phyloP scores from a whole-genome alignment of 2,329 filamentous ascomycete species.

The Fonsecaea nubica region DNA sequence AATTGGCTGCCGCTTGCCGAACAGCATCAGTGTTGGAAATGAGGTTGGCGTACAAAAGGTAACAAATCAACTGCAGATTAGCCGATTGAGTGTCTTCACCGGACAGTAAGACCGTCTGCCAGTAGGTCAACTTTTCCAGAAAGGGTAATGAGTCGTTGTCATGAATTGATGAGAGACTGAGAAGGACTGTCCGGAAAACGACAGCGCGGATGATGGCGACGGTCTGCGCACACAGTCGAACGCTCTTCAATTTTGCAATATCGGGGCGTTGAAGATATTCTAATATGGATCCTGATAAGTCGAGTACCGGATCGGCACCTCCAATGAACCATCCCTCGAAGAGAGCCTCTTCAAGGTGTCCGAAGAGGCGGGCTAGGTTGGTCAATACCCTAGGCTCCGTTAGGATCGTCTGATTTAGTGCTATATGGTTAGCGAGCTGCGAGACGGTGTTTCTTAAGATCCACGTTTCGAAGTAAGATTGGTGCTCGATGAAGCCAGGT shows the following conservation, averaged over 20 bases:
- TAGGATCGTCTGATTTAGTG: constrained; percentile 73
- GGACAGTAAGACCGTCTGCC: constrained; percentile 89
- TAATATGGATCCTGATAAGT: constrained; percentile 82
- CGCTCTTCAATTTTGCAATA: constrained; percentile 78
- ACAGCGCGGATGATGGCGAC: constrained; percentile 76
- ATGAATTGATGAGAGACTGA: constrained; percentile 84
- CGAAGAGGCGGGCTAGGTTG: constrained; percentile 81
- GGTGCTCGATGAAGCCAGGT: constrained; percentile 90
- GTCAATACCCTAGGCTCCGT: constrained; percentile 83
- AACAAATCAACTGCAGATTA: constrained; percentile 85
- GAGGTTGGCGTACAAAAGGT: constrained; percentile 88
- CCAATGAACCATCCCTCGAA: constrained; percentile 97
- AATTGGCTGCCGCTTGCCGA: constrained; percentile 76
- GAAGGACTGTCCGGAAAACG: constrained; percentile 78
- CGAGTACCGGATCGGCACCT: constrained; percentile 80
- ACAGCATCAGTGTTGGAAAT: constrained; percentile 72
- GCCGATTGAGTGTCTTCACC: constrained; percentile 79
- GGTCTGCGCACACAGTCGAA: constrained; percentile 87
- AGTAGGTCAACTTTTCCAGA: constrained; percentile 87
- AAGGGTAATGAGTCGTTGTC: constrained; percentile 72
- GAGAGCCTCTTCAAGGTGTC: constrained; percentile 84
- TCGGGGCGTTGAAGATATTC: constrained; percentile 90
- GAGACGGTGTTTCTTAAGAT: constrained; percentile 77
- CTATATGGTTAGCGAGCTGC: constrained; percentile 72
- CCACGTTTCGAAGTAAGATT: constrained; percentile 94